These are phyloP conservation scores for Teratosphaeria gauchensis DNA, from an alignment of 2,329 filamentous ascomycete species.

Conservation along the genomic window DNA sequence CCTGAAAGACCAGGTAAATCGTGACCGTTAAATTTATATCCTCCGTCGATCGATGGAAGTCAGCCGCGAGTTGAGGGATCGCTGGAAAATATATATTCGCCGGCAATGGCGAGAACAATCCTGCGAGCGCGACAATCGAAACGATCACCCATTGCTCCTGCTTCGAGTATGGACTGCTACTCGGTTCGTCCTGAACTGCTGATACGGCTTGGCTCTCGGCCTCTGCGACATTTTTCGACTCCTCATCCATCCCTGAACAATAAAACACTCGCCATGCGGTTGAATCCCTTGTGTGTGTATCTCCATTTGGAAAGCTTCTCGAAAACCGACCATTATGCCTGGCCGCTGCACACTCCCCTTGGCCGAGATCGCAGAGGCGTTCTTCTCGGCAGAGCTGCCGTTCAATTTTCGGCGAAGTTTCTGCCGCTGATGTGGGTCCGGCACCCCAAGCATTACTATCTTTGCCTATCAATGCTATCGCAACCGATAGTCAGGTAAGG, in stretches of 20 bases:
- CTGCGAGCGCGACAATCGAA: constrained; percentile 41
- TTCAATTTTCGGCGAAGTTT: neutral
- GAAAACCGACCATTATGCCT: neutral
- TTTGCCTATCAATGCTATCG: neutral
- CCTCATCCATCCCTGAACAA: neutral
- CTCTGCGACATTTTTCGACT: neutral
- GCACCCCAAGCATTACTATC: neutral
- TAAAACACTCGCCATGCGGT: neutral
- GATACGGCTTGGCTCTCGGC: neutral
- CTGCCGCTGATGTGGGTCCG: neutral
- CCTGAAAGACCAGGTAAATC: constrained; percentile 51
- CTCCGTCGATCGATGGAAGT: constrained; percentile 34
- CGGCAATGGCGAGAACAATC: constrained; percentile 44
- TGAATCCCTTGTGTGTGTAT: neutral
- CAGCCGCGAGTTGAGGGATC: constrained; percentile 37
- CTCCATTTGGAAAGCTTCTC: neutral
- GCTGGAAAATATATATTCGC: constrained; percentile 48
- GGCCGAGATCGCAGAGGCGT: neutral
- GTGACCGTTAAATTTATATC: constrained; percentile 45
- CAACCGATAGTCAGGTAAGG: neutral
- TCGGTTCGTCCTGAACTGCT: neutral
- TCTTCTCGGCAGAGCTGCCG: neutral
- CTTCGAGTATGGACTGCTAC: neutral
- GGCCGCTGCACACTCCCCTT: neutral
- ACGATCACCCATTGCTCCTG: constrained; percentile 38